Evolutionary conservation across 768 basidiomycete species (phyloP), one percentile per base, ranked within the genome.

Genomic region (Lactarius indigo): DNA sequence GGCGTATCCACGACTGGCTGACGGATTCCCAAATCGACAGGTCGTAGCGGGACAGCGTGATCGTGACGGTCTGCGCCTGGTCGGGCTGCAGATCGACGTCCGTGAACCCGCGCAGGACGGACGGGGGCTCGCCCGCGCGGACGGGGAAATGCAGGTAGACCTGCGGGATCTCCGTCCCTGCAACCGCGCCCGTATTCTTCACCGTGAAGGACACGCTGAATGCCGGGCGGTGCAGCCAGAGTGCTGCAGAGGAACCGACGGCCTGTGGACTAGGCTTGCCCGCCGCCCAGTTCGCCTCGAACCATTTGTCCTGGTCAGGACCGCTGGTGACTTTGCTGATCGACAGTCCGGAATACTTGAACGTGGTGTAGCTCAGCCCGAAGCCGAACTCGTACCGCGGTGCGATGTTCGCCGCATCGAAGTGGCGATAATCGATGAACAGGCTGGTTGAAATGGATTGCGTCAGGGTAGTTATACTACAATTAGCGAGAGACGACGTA

Each of bases 341-440:
- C 3, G 79, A 70, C 12, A 95, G 78, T 37, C 82, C 78, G 52
- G 81, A 84, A 75, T 93, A 95, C 35, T 83, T 76, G 75, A 96
- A 98, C 2, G 77, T 83, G 50, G 95, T 90, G 79, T 97, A 98
- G 64, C 87, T 90, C 73, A 96, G 75, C 0, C 95, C 95, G 74
- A 87, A 96, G 5, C 95, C 95, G 74, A 98, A 98, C 73, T 92
- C 91, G 72, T 86, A 94, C 39, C 90, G 89, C 5, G 92, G 92
- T 0, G 81, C 81, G 69, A 93, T 91, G 68, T 87, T 84, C 75
- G 84, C 78, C 84, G 72, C 67, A 57, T 82, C 81, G 66, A 82
- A 82, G 66, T 75, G 76, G 35, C 79, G 69, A 63, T 82, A 80
- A 65, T 72, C 73, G 60, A 75, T 65, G 64, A 72, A 70, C 70